Conservation (phyloP, 2,329 filamentous ascomycete genomes). For the Claviceps fusiformis region DNA sequence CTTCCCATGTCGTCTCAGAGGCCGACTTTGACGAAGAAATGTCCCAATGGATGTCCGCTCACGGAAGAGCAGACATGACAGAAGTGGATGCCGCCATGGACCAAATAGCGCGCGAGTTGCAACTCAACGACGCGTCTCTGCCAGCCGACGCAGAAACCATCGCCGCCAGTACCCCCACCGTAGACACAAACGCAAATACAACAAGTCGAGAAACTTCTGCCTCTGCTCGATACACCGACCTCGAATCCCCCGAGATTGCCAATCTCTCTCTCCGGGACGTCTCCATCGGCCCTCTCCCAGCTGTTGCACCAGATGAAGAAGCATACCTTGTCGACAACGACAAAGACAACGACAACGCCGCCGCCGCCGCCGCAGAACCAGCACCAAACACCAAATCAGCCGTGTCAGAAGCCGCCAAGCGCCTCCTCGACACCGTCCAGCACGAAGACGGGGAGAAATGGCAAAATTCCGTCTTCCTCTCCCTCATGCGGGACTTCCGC, state of each 20-base stretch:
- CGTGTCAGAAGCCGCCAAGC: slow-evolving; percentile 28
- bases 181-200: background rate
- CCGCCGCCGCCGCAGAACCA: background rate
- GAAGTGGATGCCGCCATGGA: slow-evolving; percentile 30
- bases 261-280: slow-evolving; percentile 16
- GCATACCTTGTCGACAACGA: slow-evolving; percentile 2
- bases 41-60: slow-evolving; percentile 25
- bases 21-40: slow-evolving; percentile 28
- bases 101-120: slow-evolving; percentile 27
- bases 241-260: slow-evolving; percentile 19
- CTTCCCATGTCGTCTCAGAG: slow-evolving; percentile 10
- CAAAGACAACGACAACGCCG: background rate
- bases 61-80: slow-evolving; percentile 21
- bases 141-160: slow-evolving; percentile 9
- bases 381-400: slow-evolving; percentile 18
- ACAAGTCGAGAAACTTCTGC: background rate
- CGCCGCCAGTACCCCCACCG: background rate
- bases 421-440: slow-evolving; percentile 28
- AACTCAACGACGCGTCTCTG: slow-evolving; percentile 20
- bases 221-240: slow-evolving; percentile 13
- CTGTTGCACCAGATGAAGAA: slow-evolving; percentile 7
- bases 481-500: slow-evolving; percentile 31
- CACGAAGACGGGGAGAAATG: slow-evolving; percentile 32
- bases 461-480: slow-evolving; percentile 31
- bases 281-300: background rate